Evolutionary conservation across 2,329 filamentous ascomycete species (phyloP), one percentile per base, ranked within the genome.

Genomic region (Colletotrichum plurivorum): DNA sequence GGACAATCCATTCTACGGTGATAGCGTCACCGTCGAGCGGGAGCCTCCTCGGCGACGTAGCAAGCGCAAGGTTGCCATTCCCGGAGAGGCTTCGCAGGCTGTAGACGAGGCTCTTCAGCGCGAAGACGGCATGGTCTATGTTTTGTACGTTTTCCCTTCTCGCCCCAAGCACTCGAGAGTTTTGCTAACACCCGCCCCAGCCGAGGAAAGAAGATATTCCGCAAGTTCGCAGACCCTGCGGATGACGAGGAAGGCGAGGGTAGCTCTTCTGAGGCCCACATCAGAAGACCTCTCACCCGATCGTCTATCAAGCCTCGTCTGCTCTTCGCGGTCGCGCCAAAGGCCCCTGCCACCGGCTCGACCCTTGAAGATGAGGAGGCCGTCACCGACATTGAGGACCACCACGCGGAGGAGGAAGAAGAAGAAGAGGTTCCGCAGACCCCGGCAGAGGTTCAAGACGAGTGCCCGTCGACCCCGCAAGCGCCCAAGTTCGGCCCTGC

Each of bases 131-230:
- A 86, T 94, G 76, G 83, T 94, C 70, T 94, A 90, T 74, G 87
- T 90, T 13, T 95, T 95, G 92, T 94, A 86, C 87, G 92, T 90
- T 73, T 52, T 27, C 20, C 13, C 3, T 25, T n/a, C n/a, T 25
- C 7, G 5, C 20, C 16, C 15, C 64, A 6, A 16, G 48, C 31
- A 36, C 71, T 73, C 71, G 73, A 64, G 25, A 51, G 63, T 27
- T 7, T 54, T 16, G 60, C 69, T 67, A 58, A 64, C 57, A 16
- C 56, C 55, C 15, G 16, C 20, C 16, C 18, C 70, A 94, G 92
- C 84, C 93, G 93, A 74, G 93, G 93, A 77, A 94, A 92, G 84
- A 93, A 90, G 77, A 84, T 93, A 65, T 94, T 94, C 82, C 90
- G 90, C 78, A 92, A 90, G 76, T 94, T 92, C 73, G 79, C 82